Conservation (phyloP, 2,329 filamentous ascomycete genomes). For the Pestalotiopsis sp. region DNA sequence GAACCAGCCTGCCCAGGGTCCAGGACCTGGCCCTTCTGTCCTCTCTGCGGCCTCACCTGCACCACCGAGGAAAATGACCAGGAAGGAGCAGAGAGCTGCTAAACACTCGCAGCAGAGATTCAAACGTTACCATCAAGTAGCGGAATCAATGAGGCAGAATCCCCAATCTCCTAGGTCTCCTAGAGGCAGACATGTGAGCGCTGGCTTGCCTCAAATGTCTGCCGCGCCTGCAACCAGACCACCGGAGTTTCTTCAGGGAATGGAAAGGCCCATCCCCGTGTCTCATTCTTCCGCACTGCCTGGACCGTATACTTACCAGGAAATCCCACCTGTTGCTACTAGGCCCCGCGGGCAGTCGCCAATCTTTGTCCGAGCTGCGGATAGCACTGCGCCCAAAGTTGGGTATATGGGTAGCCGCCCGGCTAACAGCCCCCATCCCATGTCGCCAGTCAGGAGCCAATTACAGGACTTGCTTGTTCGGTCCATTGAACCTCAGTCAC, state of each 20-base stretch:
- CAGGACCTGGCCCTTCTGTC: slow-evolving; percentile 16
- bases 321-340: not conserved
- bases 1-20: slow-evolving; percentile 10
- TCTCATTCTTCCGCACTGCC: not conserved
- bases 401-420: slow-evolving; percentile 21
- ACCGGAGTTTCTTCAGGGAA: not conserved
- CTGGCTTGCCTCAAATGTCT: not conserved
- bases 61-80: slow-evolving; percentile 23
- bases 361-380: slow-evolving; percentile 22
- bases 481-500: slow-evolving; percentile 32
- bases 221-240: not conserved
- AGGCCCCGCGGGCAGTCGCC: slow-evolving; percentile 15
- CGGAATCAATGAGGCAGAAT: slow-evolving; percentile 28
- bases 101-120: slow-evolving; percentile 31
- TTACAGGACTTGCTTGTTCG: slow-evolving; percentile 32
- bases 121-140: slow-evolving; percentile 34
- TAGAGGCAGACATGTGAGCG: not conserved
- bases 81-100: slow-evolving; percentile 26
- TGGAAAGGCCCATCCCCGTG: not conserved
- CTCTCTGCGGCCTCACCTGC: slow-evolving; percentile 19
- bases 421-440: slow-evolving; percentile 16
- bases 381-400: slow-evolving; percentile 31
- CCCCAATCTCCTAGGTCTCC: slow-evolving; percentile 8
- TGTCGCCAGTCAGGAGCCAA: slow-evolving; percentile 26
- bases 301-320: not conserved